Conservation (phyloP, 1,284 basidiomycete species). For the Termitomyces sp. region DNA sequence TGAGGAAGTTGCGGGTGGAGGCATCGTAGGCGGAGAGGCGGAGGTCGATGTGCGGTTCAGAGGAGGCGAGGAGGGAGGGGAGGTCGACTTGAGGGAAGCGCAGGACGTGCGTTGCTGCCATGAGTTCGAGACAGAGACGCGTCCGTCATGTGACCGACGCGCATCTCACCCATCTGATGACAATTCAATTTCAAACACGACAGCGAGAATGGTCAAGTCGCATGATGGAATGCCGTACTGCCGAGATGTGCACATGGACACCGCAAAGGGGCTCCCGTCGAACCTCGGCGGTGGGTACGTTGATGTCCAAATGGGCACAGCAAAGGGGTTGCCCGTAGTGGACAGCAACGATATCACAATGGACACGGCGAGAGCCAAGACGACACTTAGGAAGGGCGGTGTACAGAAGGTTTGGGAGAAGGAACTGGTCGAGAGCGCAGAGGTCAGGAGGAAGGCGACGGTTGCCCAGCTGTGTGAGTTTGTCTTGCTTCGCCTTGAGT, state of each 20-base stretch:
- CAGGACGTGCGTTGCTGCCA: slow-evolving; percentile 31
- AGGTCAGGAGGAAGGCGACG: slow-evolving; percentile 90
- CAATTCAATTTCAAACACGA: background rate
- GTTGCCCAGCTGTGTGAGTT: slow-evolving; percentile 89
- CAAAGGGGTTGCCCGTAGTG: slow-evolving; percentile 42
- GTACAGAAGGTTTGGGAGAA: slow-evolving; percentile 80
- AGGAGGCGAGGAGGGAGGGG: slow-evolving; percentile 45
- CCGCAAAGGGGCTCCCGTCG: slow-evolving; percentile 47
- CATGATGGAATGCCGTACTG: slow-evolving; percentile 18
- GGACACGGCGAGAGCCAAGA: slow-evolving; percentile 56
- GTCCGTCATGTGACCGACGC: slow-evolving; percentile 16
- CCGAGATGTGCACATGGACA: slow-evolving; percentile 68
- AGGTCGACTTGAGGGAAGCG: slow-evolving; percentile 63
- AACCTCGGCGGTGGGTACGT: slow-evolving; percentile 31
- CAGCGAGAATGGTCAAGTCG: slow-evolving; percentile 1
- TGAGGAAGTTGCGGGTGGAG: slow-evolving; percentile 64
- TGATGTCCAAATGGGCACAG: slow-evolving; percentile 66
- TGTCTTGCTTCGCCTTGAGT: background rate
- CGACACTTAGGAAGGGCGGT: slow-evolving; percentile 48
- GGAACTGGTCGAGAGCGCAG: slow-evolving; percentile 74
- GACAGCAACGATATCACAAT: slow-evolving; percentile 53
- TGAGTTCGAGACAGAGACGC: slow-evolving; percentile 3
- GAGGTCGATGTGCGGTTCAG: slow-evolving; percentile 61
- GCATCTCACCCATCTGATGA: background rate
- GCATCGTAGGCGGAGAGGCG: slow-evolving; percentile 54